These are phyloP conservation scores for Baorangia bicolor DNA, from an alignment of 768 basidiomycete species.

Conservation along the genomic window DNA sequence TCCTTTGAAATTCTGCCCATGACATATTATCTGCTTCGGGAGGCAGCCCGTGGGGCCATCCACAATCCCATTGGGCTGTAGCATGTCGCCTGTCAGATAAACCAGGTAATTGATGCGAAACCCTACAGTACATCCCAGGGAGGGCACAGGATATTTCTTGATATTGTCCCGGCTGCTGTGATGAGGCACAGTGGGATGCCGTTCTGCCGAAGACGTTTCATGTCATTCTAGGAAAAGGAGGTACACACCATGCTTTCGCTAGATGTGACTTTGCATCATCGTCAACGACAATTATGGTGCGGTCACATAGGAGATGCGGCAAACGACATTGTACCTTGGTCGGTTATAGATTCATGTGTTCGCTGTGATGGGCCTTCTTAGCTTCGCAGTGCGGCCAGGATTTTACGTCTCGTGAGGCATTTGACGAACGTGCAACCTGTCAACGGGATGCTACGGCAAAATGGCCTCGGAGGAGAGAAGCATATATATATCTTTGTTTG, in stretches of 20 bases:
- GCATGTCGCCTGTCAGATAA: background rate
- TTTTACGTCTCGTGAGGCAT: conserved; percentile 10
- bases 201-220: conserved; percentile 1
- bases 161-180: background rate
- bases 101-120: background rate
- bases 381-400: background rate
- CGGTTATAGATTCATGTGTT: background rate
- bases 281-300: background rate
- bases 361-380: background rate
- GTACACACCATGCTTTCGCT: background rate
- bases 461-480: conserved; percentile 1
- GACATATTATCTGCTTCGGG: background rate
- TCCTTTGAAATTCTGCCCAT: background rate
- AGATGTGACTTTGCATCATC: background rate
- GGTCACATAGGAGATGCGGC: conserved; percentile 10
- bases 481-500: background rate
- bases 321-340: background rate
- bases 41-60: background rate
- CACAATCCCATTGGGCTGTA: background rate
- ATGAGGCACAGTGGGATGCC: background rate
- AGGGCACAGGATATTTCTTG: background rate
- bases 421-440: conserved; percentile 1
- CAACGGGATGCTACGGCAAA: background rate
- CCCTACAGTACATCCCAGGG: background rate
- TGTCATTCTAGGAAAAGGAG: background rate